Evolutionary conservation across 2,329 filamentous ascomycete species (phyloP), one percentile per base, ranked within the genome.

Genomic region (Fusarium musae): DNA sequence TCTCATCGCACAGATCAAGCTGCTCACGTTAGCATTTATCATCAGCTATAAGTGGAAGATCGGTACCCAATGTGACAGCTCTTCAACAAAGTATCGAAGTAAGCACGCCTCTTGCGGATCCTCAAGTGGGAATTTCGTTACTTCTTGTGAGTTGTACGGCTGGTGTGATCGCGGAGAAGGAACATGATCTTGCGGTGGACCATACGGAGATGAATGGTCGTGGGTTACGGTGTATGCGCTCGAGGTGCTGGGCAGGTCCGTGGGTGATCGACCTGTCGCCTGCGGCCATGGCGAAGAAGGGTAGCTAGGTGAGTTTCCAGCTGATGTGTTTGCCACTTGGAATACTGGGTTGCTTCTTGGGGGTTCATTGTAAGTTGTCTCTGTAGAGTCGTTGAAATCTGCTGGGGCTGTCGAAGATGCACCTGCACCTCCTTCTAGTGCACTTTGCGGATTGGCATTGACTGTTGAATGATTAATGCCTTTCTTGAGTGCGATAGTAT

Each of bases 1-100:
- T 76, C 21, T 82, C 81, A n/a, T 84, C 82, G 23, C 82, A 83
- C 2, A 84, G 76, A 36, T 84, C 82, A 62, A 84, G 81, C 82
- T 84, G 42, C 16, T 37, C 11, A 6, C 13, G 59, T 80, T 49
- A 77, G 67, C 9, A 28, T 13, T 9, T 3, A 28, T 9, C 23
- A 9, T 15, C 7, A 10, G 1, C 11, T 23, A 2, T 12, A 5
- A 2, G 15, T 6, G 7, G 34, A 23, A 5, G 16, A 13, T 30
- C 21, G 30, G 15, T 72, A 83, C 82, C 82, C 82, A 84, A 53
- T 82, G 81, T 13, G 82, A 83, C 16, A 84, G 75, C 52, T 84
- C 82, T 34, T 84, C 82, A 15, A 83, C 77, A 64, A 83, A 84
- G 57, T 84, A 84, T 7, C 82, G 73, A 17, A 84, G 72, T 9